phyloP scores from a whole-genome alignment of 1,284 basidiomycete species.

The Vanrija humicola region DNA sequence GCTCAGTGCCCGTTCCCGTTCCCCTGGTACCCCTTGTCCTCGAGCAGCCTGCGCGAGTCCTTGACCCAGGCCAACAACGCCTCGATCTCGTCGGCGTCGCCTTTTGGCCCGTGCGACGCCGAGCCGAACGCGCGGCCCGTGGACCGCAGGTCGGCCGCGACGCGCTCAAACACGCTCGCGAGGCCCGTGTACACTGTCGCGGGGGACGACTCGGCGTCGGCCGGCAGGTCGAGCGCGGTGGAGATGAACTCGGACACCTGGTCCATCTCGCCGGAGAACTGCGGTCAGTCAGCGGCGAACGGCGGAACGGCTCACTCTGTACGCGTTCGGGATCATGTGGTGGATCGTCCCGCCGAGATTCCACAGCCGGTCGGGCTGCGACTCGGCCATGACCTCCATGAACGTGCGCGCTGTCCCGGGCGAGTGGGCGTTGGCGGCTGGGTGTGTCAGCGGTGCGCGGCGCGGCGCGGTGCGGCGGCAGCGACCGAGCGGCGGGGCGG shows the following conservation, averaged over 20 bases:
- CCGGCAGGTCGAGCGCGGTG: conserved; percentile 1
- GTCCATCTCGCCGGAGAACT: conserved; percentile 26
- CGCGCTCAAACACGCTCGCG: conserved; percentile 16
- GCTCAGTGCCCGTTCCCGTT: no score
- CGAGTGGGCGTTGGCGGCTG: conserved; percentile 22
- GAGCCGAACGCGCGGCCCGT: background rate
- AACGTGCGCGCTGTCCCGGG: conserved; percentile 16
- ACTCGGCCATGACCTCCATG: conserved; percentile 9
- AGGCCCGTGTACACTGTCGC: conserved; percentile 8
- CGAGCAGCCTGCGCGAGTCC: conserved; percentile 15
- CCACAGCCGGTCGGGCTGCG: conserved; percentile 3
- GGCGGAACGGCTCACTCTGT: conserved; percentile 13
- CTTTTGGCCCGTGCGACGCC: background rate
- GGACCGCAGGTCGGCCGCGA: conserved; percentile 14
- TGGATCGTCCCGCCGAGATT: conserved; percentile 4
- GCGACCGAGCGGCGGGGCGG: background rate
- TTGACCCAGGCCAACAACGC: conserved; percentile 6
- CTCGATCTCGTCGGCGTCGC: conserved; percentile 5
- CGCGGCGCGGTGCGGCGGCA: no score
- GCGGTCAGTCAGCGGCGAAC: background rate
- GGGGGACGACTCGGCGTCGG: background rate
- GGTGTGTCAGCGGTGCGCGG: background rate
- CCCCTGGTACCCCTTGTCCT: conserved; percentile 2
- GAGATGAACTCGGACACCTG: conserved; percentile 18
- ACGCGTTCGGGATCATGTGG: conserved; percentile 18